Conservation (phyloP, 768 basidiomycete species). For the Russula vinacea region DNA sequence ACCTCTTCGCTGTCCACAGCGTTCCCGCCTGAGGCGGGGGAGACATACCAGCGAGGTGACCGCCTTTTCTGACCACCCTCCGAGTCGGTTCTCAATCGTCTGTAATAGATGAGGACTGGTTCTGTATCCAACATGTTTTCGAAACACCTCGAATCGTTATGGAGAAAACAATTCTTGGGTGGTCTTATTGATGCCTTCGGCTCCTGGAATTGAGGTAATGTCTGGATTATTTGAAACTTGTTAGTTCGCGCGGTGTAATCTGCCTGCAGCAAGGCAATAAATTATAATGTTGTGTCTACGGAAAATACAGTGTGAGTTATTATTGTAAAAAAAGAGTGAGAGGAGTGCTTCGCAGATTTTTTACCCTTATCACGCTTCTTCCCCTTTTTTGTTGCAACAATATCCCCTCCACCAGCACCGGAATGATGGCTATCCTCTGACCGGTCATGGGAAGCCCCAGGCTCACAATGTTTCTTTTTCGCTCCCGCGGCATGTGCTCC, state of each 20-base stretch:
- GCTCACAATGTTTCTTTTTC: constrained; percentile 37
- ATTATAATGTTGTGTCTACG: constrained; percentile 10
- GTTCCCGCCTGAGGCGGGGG: background rate
- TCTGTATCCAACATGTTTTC: constrained; percentile 17
- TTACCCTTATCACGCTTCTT: constrained; percentile 5
- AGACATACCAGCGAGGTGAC: constrained; percentile 8
- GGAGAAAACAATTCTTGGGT: constrained; percentile 12
- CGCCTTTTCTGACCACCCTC: too few relatives aligned
- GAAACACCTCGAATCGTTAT: constrained; percentile 16
- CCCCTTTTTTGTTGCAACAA: constrained; percentile 2
- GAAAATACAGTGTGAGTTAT: background rate
- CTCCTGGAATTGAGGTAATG: background rate
- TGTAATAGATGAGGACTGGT: constrained; percentile 10
- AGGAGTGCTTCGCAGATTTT: constrained; percentile 6
- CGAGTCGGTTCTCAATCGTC: background rate
- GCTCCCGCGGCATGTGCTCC: constrained; percentile 11
- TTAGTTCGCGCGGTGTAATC: background rate
- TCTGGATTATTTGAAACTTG: background rate
- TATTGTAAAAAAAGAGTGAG: too few relatives aligned
- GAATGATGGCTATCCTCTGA: background rate
- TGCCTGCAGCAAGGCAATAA: constrained; percentile 14
- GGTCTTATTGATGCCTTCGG: constrained; percentile 3
- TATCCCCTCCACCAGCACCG: background rate
- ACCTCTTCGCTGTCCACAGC: constrained; percentile 14
- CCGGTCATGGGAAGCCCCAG: constrained; percentile 23